Evolutionary conservation across 495 filamentous ascomycete species (phyloP).

Genomic region (Podospora didyma): DNA sequence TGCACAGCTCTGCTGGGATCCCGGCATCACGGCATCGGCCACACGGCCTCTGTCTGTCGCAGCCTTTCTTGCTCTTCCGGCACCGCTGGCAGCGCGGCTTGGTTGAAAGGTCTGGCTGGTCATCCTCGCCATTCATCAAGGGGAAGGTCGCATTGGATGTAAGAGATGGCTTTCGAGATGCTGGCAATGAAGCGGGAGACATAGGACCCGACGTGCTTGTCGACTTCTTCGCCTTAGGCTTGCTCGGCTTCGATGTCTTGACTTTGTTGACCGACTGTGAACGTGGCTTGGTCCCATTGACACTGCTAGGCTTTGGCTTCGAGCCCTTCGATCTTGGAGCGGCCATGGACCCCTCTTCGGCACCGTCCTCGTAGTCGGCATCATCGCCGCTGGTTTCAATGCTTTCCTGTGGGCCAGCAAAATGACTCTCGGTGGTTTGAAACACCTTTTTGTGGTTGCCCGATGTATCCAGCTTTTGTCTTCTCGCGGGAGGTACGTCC

Average conservation of each 20-base stretch:
- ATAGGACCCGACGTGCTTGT: slow-evolving; percentile 48
- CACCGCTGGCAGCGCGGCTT: slow-evolving; percentile 98
- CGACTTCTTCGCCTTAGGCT: slow-evolving; percentile 57
- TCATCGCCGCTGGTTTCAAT: slow-evolving; percentile 70
- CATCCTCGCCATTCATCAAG: slow-evolving; percentile 62
- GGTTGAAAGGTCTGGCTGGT: slow-evolving; percentile 85
- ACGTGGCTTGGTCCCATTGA: slow-evolving; percentile 26
- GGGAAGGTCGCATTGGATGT: slow-evolving; percentile 64
- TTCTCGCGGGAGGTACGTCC: slow-evolving; percentile 58
- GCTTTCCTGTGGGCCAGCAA: slow-evolving; percentile 61
- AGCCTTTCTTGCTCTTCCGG: slow-evolving; percentile 98
- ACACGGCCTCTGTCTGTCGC: slow-evolving; percentile 92
- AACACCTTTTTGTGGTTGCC: slow-evolving; percentile 43
- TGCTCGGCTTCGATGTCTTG: slow-evolving; percentile 43
- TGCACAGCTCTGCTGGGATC: slow-evolving; percentile 82
- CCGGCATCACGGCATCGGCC: slow-evolving; percentile 94
- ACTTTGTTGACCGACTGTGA: slow-evolving; percentile 27
- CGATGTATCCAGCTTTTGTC: slow-evolving; percentile 56
- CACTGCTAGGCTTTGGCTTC: slow-evolving; percentile 37
- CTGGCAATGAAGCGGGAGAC: slow-evolving; percentile 64
- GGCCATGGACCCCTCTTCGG: slow-evolving; percentile 26
- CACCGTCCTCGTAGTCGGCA: slow-evolving; percentile 56
- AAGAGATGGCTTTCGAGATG: slow-evolving; percentile 75
- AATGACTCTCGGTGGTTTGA: slow-evolving; percentile 57
- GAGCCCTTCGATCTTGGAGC: slow-evolving; percentile 35